These are phyloP conservation scores for Aspergillus vadensis DNA, from an alignment of 2,329 filamentous ascomycete genomes.

Conservation along the genomic window DNA sequence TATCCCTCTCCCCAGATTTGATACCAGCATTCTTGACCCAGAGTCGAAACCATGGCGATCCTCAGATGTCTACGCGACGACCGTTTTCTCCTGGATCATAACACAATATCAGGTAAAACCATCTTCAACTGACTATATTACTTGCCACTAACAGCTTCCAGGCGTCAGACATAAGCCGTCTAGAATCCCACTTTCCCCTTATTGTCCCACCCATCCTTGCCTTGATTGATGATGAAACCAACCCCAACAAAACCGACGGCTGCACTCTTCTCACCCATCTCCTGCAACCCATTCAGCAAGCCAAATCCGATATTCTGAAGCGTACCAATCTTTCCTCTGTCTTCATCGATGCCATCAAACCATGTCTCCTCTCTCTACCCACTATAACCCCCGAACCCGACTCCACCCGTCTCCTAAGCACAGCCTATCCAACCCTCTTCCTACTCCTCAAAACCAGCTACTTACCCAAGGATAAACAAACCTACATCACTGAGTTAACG, in stretches of 20 bases:
- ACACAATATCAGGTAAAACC: conserved; percentile 38
- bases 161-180: conserved; percentile 28
- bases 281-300: conserved; percentile 37
- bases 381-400: conserved; percentile 73
- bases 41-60: conserved; percentile 45
- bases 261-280: conserved; percentile 40
- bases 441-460: conserved; percentile 54
- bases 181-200: conserved; percentile 50
- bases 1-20: conserved; percentile 39
- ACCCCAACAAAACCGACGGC: conserved; percentile 42
- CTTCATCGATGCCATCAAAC: conserved; percentile 51
- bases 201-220: conserved; percentile 47
- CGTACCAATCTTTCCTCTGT: conserved; percentile 49
- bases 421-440: conserved; percentile 68
- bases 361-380: conserved; percentile 75
- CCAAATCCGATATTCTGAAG: conserved; percentile 42
- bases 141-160: conserved; percentile 16
- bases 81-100: conserved; percentile 40
- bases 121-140: neutral
- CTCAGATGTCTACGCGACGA: conserved; percentile 37
- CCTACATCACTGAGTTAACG: conserved; percentile 27
- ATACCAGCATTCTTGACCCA: conserved; percentile 37
- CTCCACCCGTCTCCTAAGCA: conserved; percentile 63
- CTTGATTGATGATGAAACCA: conserved; percentile 46
- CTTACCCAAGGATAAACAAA: conserved; percentile 12